Evolutionary conservation across 169 alveolate genomes (phyloP).

Genomic region (Cryptosporidium tyzzeri): DNA sequence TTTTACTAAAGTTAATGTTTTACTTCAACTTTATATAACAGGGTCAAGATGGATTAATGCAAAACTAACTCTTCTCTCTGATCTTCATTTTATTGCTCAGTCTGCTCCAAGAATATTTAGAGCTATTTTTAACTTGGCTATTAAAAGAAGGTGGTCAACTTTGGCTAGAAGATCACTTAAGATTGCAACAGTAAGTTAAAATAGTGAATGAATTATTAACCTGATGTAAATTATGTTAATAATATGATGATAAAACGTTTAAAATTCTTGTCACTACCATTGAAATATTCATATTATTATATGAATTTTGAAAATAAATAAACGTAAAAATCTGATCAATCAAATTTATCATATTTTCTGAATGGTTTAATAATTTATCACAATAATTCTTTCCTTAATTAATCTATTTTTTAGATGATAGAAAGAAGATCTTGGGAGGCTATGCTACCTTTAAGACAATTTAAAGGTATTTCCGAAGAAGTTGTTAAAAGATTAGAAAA

Average conservation of each 20-base stretch:
- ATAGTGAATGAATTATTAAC: background rate
- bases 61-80: slow-evolving; percentile 84
- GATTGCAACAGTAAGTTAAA: slow-evolving; percentile 71
- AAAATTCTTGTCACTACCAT: slow-evolving; percentile 75
- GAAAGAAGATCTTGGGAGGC: slow-evolving; percentile 98
- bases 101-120: slow-evolving; percentile 99
- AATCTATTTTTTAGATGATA: slow-evolving; percentile 85
- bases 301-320: slow-evolving; percentile 28
- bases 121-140: slow-evolving; percentile 96
- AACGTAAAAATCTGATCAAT: background rate
- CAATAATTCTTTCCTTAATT: background rate
- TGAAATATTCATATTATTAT: slow-evolving; percentile 14
- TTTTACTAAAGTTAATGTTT: slow-evolving; percentile 93
- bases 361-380: background rate
- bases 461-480: slow-evolving; percentile 94
- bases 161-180: slow-evolving; percentile 92
- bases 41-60: slow-evolving; percentile 90
- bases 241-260: slow-evolving; percentile 59
- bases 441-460: slow-evolving; percentile 99
- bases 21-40: slow-evolving; percentile 96
- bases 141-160: slow-evolving; percentile 94
- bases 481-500: slow-evolving; percentile 94
- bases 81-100: slow-evolving; percentile 96
- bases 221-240: background rate
- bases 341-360: background rate